Evolutionary conservation across 805 yeast species (phyloP).

Genomic region (Komagataella pastoris): DNA sequence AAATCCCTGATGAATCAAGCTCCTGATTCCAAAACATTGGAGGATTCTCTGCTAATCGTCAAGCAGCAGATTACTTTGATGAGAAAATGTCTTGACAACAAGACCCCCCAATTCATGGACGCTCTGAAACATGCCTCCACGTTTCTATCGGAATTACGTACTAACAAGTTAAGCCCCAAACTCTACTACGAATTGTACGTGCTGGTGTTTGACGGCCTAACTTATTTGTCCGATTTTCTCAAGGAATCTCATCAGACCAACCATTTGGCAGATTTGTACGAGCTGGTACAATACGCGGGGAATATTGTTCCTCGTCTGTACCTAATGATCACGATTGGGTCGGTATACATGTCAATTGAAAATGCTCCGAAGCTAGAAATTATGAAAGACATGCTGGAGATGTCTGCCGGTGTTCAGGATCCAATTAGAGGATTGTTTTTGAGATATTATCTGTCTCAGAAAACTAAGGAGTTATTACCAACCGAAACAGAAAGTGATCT

Average conservation of each 20-base stretch:
- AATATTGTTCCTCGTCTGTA: slow-evolving; percentile 86
- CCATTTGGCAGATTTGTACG: slow-evolving; percentile 82
- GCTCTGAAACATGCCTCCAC: slow-evolving; percentile 81
- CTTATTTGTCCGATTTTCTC: slow-evolving; percentile 49
- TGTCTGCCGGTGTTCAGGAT: slow-evolving; percentile 95
- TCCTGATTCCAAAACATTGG: slow-evolving; percentile 12
- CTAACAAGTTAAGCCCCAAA: slow-evolving; percentile 67
- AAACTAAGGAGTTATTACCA: slow-evolving; percentile 59
- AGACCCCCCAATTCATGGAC: slow-evolving; percentile 56
- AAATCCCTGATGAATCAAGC: slow-evolving; percentile 13
- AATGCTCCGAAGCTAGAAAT: slow-evolving; percentile 78
- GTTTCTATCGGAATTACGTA: slow-evolving; percentile 70
- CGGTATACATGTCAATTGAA: slow-evolving; percentile 67
- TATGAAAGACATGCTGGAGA: slow-evolving; percentile 92
- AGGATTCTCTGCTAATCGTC: slow-evolving; percentile 36
- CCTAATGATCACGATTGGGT: slow-evolving; percentile 90
- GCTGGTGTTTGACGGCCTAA: slow-evolving; percentile 71
- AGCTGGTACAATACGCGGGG: slow-evolving; percentile 89
- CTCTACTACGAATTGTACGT: slow-evolving; percentile 89
- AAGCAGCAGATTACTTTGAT: slow-evolving; percentile 60
- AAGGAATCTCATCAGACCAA: slow-evolving; percentile 54
- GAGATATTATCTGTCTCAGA: slow-evolving; percentile 78
- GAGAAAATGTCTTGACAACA: slow-evolving; percentile 57
- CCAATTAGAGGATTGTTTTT: slow-evolving; percentile 87
- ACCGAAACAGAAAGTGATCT: slow-evolving; percentile 22